These are phyloP conservation scores for Fusarium foetens DNA, from an alignment of 2,329 filamentous ascomycete genomes.

Conservation along the genomic window DNA sequence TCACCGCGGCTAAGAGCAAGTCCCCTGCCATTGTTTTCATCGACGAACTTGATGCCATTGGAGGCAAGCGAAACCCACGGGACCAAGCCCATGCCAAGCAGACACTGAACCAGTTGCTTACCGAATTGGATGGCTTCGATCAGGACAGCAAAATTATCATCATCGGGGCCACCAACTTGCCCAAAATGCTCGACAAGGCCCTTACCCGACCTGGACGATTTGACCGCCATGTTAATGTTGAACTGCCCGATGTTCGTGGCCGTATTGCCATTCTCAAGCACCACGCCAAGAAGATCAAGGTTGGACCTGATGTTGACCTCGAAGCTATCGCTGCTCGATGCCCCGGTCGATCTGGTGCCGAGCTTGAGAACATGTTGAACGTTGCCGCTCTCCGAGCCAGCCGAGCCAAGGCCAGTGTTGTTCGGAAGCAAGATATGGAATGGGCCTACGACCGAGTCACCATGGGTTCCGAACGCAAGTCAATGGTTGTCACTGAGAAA, in stretches of 20 bases:
- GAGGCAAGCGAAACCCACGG: constrained; percentile 89
- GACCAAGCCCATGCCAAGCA: constrained; percentile 97
- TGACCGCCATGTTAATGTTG: constrained; percentile 89
- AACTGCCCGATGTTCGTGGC: constrained; percentile 90
- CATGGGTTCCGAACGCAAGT: constrained; percentile 93
- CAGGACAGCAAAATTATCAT: constrained; percentile 96
- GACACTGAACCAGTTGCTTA: constrained; percentile 95
- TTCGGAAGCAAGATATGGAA: constrained; percentile 84
- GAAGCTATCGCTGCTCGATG: constrained; percentile 87
- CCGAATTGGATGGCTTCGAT: constrained; percentile 96
- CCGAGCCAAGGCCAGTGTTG: constrained; percentile 79
- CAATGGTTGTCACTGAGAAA: constrained; percentile 88
- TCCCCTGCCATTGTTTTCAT: constrained; percentile 95
- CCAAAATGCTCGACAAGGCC: constrained; percentile 92
- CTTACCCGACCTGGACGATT: constrained; percentile 94
- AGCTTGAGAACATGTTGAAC: constrained; percentile 96
- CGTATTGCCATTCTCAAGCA: constrained; percentile 93
- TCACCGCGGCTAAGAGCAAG: constrained; percentile 82
- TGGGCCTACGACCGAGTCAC: constrained; percentile 99
- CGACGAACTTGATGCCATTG: constrained; percentile 93
- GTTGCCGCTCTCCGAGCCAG: constrained; percentile 96
- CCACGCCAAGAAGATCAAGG: constrained; percentile 91
- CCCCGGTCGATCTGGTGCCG: constrained; percentile 91
- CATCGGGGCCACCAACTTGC: constrained; percentile 95
- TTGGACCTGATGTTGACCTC: constrained; percentile 82